phyloP scores from a whole-genome alignment of 371 early-diverging fungal species.

The Mortierella sp. region DNA sequence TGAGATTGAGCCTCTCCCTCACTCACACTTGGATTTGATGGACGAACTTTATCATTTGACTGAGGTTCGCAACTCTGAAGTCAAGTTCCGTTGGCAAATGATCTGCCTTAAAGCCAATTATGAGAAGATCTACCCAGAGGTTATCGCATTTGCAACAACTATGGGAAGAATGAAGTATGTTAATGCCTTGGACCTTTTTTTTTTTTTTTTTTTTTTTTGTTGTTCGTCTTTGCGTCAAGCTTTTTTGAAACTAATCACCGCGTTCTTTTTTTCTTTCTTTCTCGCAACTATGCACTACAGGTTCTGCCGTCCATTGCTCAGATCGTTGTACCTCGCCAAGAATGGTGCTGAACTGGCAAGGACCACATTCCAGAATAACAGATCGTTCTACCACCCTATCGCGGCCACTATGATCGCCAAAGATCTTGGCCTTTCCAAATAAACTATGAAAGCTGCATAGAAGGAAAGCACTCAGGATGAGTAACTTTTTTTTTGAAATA shows the following conservation, averaged over 20 bases:
- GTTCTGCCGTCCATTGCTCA: background rate
- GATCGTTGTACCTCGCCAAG: constrained; percentile 69
- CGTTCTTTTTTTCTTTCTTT: background rate
- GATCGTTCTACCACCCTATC: constrained; percentile 95
- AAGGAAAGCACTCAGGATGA: background rate
- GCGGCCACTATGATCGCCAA: constrained; percentile 85
- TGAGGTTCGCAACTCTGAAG: constrained; percentile 84
- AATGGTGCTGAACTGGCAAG: constrained; percentile 83
- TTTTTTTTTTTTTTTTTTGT: background rate
- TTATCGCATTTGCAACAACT: constrained; percentile 84
- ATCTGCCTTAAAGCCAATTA: constrained; percentile 85
- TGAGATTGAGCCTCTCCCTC: constrained; percentile 74
- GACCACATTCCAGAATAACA: constrained; percentile 83
- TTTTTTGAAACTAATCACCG: background rate
- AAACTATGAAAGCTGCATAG: background rate
- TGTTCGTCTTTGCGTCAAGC: background rate
- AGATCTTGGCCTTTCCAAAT: constrained; percentile 39
- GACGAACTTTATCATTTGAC: constrained; percentile 83
- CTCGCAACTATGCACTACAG: background rate
- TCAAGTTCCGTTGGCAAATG: constrained; percentile 91
- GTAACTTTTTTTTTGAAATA: background rate
- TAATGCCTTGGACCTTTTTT: background rate
- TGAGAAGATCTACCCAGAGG: constrained; percentile 81
- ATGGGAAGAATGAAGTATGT: constrained; percentile 95
- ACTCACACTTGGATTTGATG: constrained; percentile 73